These are phyloP conservation scores for Termitomyces sp. DNA, from an alignment of 768 basidiomycete genomes.

Conservation along the genomic window DNA sequence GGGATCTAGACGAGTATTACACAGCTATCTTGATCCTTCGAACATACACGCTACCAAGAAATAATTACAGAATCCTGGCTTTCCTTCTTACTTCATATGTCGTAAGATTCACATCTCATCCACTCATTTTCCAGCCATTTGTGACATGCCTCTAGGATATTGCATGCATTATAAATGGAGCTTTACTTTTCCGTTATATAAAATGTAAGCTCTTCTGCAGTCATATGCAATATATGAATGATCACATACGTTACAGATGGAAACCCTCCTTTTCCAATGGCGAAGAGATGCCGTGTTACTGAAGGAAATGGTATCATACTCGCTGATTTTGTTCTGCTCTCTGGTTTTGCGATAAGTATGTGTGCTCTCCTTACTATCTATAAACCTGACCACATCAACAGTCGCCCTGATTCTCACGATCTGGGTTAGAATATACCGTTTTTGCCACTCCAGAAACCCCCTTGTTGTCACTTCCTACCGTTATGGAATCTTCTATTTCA, in stretches of 20 bases:
- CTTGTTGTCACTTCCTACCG: neutral
- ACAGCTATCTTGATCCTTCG: conserved; percentile 17
- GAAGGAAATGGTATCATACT: conserved; percentile 4
- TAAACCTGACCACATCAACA: neutral
- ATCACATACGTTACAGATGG: neutral
- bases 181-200: conserved; percentile 5
- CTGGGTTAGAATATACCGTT: neutral
- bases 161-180: too few species aligned
- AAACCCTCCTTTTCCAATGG: conserved; percentile 4
- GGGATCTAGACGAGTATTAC: neutral
- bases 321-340: neutral
- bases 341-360: neutral
- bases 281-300: conserved; percentile 8
- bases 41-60: conserved; percentile 15
- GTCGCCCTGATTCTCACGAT: neutral
- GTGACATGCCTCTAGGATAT: neutral
- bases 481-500: conserved; percentile 1
- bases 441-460: neutral
- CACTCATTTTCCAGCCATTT: neutral
- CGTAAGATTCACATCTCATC: neutral
- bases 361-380: neutral
- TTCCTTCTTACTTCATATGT: conserved; percentile 1
- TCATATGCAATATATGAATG: neutral
- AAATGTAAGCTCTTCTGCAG: neutral
- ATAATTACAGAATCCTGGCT: conserved; percentile 5